Evolutionary conservation across 805 yeast genomes (phyloP).

Genomic region (Kuraishia floccosa): DNA sequence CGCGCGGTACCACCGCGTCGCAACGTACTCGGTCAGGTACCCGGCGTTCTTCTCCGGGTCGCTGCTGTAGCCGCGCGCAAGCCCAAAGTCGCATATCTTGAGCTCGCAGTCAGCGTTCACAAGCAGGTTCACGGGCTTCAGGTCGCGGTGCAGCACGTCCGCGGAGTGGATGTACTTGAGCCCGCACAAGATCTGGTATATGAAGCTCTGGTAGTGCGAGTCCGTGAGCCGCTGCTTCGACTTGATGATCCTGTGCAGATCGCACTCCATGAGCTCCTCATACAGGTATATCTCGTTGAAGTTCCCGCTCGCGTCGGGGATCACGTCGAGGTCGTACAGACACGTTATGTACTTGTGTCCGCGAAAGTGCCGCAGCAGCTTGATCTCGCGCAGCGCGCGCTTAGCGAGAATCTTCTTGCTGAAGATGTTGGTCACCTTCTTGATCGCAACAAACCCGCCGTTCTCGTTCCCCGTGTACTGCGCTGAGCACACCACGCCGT

Average conservation of each 20-base stretch:
- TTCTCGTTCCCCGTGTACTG: slow-evolving; percentile 60
- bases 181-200: slow-evolving; percentile 90
- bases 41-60: slow-evolving; percentile 82
- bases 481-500: slow-evolving; percentile 95
- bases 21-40: slow-evolving; percentile 95
- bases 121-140: slow-evolving; percentile 87
- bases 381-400: slow-evolving; percentile 84
- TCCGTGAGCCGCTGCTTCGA: slow-evolving; percentile 91
- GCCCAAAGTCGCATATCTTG: slow-evolving; percentile 93
- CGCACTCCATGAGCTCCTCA: slow-evolving; percentile 98
- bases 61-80: slow-evolving; percentile 83
- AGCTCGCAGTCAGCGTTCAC: slow-evolving; percentile 96
- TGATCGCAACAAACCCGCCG: slow-evolving; percentile 85
- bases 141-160: slow-evolving; percentile 87
- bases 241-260: slow-evolving; percentile 93
- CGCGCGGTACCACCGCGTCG: slow-evolving; percentile 98
- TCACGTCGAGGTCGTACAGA: slow-evolving; percentile 87
- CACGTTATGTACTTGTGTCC: slow-evolving; percentile 97
- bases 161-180: slow-evolving; percentile 92
- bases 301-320: slow-evolving; percentile 52
- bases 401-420: slow-evolving; percentile 85
- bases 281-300: slow-evolving; percentile 90
- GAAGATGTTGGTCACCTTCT: slow-evolving; percentile 91
- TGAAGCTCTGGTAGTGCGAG: slow-evolving; percentile 87
- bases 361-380: slow-evolving; percentile 81